Conservation (phyloP, 1,284 basidiomycete genomes). For the Ustilago nuda region DNA sequence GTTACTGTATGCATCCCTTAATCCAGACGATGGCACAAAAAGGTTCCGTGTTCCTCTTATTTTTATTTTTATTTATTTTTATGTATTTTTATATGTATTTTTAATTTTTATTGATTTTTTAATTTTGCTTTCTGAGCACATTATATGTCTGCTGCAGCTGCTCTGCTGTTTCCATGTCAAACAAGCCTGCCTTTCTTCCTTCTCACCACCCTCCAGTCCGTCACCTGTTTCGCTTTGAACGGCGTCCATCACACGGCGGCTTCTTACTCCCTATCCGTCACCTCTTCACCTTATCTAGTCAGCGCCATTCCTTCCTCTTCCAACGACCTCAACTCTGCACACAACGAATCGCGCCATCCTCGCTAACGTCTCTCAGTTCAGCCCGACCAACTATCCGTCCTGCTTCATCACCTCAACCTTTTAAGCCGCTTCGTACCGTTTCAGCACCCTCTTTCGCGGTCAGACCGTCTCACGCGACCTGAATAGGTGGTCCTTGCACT, state of each 20-base stretch:
- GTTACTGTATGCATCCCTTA: neutral
- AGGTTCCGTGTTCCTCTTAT: conserved; percentile 3
- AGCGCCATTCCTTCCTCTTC: neutral
- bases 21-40: neutral
- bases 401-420: neutral
- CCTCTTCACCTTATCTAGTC: neutral
- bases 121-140: neutral
- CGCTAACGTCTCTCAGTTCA: neutral
- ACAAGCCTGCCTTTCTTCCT: neutral
- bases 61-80: neutral
- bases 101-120: too few relatives aligned
- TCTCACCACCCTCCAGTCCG: neutral
- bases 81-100: too few relatives aligned
- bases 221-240: neutral
- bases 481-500: neutral
- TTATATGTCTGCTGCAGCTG: neutral
- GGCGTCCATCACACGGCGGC: conserved; percentile 2
- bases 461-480: neutral
- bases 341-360: neutral
- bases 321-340: neutral
- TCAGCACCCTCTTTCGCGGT: neutral
- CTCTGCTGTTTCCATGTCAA: neutral
- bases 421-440: neutral
- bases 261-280: conserved; percentile 2
- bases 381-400: neutral